Evolutionary conservation across 192 early-diverging fungal species (phyloP).

Genomic region (Entomortierella lignicola): DNA sequence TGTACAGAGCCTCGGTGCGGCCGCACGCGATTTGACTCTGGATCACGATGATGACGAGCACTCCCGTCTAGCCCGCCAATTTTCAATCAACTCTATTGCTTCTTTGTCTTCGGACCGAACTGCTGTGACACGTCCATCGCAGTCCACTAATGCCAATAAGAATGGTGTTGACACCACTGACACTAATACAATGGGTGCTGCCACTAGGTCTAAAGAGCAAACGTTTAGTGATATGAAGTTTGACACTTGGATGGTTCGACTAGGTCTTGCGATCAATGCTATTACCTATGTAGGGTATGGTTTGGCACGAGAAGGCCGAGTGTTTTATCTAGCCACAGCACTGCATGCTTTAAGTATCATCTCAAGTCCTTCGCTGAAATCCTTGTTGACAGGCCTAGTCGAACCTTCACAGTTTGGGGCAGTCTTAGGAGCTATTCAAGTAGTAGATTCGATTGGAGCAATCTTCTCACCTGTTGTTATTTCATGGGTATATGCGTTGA

Average conservation of each 20-base stretch:
- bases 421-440: slow-evolving; percentile 59
- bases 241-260: slow-evolving; percentile 61
- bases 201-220: slow-evolving; percentile 17
- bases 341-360: slow-evolving; percentile 49
- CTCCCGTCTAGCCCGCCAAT: slow-evolving; percentile 9
- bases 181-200: neutral
- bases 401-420: slow-evolving; percentile 60
- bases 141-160: neutral
- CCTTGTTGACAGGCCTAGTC: slow-evolving; percentile 59
- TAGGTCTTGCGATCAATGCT: slow-evolving; percentile 50
- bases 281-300: slow-evolving; percentile 46
- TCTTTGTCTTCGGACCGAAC: slow-evolving; percentile 1
- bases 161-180: neutral
- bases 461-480: slow-evolving; percentile 58
- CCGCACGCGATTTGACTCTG: slow-evolving; percentile 8
- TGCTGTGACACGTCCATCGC: neutral
- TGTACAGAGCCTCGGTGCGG: slow-evolving; percentile 26
- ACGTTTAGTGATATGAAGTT: slow-evolving; percentile 52
- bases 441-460: slow-evolving; percentile 59
- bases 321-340: slow-evolving; percentile 26
- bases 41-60: neutral
- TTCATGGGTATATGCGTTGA: slow-evolving; percentile 58
- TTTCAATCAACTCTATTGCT: slow-evolving; percentile 5
- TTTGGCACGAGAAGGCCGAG: slow-evolving; percentile 25
- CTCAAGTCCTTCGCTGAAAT: slow-evolving; percentile 55